A percentile compares a stretch with the other conserved stretches of the same genome.
These are phyloP conservation scores for Camelina laxa DNA, from an alignment of 345 rosid species.

Conservation along the genomic window DNA sequence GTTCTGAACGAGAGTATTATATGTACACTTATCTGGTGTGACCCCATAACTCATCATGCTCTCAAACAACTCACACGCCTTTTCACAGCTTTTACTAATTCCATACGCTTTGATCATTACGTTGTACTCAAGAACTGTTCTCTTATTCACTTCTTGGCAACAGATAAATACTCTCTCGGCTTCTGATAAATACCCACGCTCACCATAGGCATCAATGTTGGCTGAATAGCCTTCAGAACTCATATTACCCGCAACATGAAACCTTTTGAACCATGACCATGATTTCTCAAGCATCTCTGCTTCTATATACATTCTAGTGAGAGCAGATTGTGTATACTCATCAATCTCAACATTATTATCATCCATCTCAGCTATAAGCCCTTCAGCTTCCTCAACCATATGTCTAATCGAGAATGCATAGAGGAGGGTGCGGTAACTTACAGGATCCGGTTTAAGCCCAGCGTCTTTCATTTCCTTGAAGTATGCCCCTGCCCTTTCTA, in stretches of 20 bases:
- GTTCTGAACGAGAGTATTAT: constrained; percentile 69
- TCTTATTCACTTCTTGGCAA: constrained; percentile 59
- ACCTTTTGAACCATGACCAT: constrained; percentile 83
- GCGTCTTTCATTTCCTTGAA: constrained; percentile 71
- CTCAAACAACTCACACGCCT: constrained; percentile 75
- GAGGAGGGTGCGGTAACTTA: constrained; percentile 82
- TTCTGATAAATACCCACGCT: constrained; percentile 62
- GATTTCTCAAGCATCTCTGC: constrained; percentile 78
- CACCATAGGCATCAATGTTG: constrained; percentile 81
- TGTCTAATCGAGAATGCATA: constrained; percentile 81
- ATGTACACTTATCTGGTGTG: constrained; percentile 73
- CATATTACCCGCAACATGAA: constrained; percentile 68
- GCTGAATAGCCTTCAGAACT: constrained; percentile 84
- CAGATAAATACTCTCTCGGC: constrained; percentile 69
- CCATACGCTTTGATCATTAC: constrained; percentile 95
- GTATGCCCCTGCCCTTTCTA: constrained; percentile 57
- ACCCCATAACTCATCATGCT: constrained; percentile 70
- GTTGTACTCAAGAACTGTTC: constrained; percentile 71
- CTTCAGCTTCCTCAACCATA: constrained; percentile 81
- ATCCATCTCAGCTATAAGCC: constrained; percentile 70
- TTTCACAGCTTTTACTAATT: constrained; percentile 55
- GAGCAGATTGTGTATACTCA: constrained; percentile 86
- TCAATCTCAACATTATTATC: constrained; percentile 68
- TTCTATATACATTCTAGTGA: constrained; percentile 84
- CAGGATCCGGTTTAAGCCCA: constrained; percentile 71